A percentile compares a stretch with the other conserved stretches of the same genome.
Conservation (phyloP, 2,329 filamentous ascomycete genomes). For the Aspergillus novofumigatus region DNA sequence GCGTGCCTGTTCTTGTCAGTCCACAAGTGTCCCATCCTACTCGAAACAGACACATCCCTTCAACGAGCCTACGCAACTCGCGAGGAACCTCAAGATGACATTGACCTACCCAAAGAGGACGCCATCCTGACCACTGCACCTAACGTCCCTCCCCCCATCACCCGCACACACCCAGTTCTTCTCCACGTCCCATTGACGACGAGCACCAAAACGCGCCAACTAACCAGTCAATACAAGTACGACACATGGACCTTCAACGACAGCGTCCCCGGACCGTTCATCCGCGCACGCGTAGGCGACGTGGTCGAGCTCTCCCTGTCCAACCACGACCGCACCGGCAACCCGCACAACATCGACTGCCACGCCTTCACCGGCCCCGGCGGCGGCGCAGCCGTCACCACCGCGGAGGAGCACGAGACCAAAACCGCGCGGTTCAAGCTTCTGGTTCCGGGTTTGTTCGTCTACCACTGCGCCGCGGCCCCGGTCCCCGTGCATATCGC, state of each 20-base stretch:
- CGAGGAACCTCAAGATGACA: background rate
- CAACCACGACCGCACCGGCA: conserved; percentile 30
- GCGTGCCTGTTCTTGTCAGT: background rate
- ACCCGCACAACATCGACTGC: conserved; percentile 36
- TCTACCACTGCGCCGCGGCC: conserved; percentile 35
- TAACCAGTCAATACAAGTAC: conserved; percentile 34
- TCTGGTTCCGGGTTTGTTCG: conserved; percentile 27
- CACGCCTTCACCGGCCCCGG: conserved; percentile 34
- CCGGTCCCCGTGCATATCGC: conserved; percentile 36
- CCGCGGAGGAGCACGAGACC: conserved; percentile 28
- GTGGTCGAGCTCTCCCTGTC: conserved; percentile 30
- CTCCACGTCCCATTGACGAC: conserved; percentile 28
- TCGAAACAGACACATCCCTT: background rate
- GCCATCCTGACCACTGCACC: conserved; percentile 28
- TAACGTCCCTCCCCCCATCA: conserved; percentile 29
- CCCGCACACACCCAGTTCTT: conserved; percentile 27
- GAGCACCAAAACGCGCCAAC: conserved; percentile 22
- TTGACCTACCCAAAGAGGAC: conserved; percentile 23
- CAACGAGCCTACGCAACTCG: background rate
- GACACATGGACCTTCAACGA: conserved; percentile 36
- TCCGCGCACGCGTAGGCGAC: conserved; percentile 33
- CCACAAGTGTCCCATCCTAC: background rate
- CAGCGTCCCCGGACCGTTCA: conserved; percentile 32
- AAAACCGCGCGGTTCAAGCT: conserved; percentile 30
- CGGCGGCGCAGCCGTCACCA: conserved; percentile 31